Conservation (phyloP, 2,329 filamentous ascomycete species). For the Aspergillus sergii region DNA sequence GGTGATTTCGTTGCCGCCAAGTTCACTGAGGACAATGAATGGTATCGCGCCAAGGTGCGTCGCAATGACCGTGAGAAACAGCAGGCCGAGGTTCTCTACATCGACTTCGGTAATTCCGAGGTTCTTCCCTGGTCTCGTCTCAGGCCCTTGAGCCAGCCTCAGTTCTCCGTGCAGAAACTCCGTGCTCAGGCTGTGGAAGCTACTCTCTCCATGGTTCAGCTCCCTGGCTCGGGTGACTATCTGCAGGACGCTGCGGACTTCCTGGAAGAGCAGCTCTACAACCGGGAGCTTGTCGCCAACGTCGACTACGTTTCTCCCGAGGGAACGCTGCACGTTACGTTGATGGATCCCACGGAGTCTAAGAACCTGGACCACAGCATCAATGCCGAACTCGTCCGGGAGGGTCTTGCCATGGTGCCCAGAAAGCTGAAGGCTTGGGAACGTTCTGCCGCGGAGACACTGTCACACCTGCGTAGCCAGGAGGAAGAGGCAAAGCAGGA, state of each 20-base stretch:
- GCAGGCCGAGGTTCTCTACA: constrained; percentile 86
- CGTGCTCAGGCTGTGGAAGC: constrained; percentile 87
- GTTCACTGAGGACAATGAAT: constrained; percentile 85
- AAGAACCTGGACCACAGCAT: constrained; percentile 73
- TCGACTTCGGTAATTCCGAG: constrained; percentile 96
- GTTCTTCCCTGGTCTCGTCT: constrained; percentile 81
- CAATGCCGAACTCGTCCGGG: constrained; percentile 82
- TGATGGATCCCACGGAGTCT: constrained; percentile 74
- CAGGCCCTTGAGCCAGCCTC: constrained; percentile 74
- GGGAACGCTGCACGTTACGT: constrained; percentile 79
- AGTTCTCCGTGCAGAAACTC: constrained; percentile 80
- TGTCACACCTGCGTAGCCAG: constrained; percentile 71
- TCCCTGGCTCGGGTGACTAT: constrained; percentile 81
- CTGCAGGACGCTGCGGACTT: constrained; percentile 76
- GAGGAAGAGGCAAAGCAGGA: constrained; percentile 78
- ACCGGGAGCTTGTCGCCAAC: constrained; percentile 80
- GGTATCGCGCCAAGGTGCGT: constrained; percentile 90
- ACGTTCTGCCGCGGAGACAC: constrained; percentile 69
- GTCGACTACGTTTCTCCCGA: constrained; percentile 86
- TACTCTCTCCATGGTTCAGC: constrained; percentile 82
- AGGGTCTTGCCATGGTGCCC: constrained; percentile 88
- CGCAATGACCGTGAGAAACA: constrained; percentile 90
- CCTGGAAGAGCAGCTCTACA: constrained; percentile 73
- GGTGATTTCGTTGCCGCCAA: constrained; percentile 90
- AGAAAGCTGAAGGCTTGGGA: constrained; percentile 93